phyloP scores from a whole-genome alignment of 306 rosid genomes.

The Castanea sativa region DNA sequence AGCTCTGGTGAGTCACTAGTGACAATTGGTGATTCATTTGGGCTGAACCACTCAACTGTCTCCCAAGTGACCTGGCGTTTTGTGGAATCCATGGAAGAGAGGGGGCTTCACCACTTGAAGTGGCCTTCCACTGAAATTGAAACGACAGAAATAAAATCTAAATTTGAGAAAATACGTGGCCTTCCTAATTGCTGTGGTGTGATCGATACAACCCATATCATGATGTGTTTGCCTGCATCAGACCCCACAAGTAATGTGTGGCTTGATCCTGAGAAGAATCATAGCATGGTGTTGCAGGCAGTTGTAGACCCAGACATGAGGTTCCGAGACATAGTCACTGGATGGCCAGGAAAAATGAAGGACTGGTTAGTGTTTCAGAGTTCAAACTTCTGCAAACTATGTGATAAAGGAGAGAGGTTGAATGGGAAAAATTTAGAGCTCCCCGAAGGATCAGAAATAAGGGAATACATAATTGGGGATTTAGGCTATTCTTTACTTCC shows the following conservation, averaged over 20 bases:
- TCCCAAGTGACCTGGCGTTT: slow-evolving; percentile 84
- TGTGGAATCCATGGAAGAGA: slow-evolving; percentile 84
- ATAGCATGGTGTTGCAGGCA: slow-evolving; percentile 92
- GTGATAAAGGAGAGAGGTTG: slow-evolving; percentile 63
- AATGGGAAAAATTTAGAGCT: slow-evolving; percentile 52
- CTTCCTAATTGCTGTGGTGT: slow-evolving; percentile 87
- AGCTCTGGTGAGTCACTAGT: slow-evolving; percentile 89
- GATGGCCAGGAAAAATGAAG: slow-evolving; percentile 84
- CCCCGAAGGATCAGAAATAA: slow-evolving; percentile 52
- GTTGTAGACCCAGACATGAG: slow-evolving; percentile 84
- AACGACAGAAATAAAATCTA: slow-evolving; percentile 58
- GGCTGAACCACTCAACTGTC: slow-evolving; percentile 82
- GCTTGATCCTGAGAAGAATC: slow-evolving; percentile 76
- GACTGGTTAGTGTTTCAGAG: slow-evolving; percentile 61
- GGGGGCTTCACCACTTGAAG: slow-evolving; percentile 66
- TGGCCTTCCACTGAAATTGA: slow-evolving; percentile 80
- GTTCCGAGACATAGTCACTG: slow-evolving; percentile 79
- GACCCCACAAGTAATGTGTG: slow-evolving; percentile 62
- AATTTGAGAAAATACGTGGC: slow-evolving; percentile 69
- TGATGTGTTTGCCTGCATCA: slow-evolving; percentile 66
- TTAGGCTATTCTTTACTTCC: slow-evolving; percentile 78
- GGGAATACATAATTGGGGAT: slow-evolving; percentile 83
- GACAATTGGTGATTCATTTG: slow-evolving; percentile 60
- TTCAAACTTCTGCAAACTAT: slow-evolving; percentile 62
- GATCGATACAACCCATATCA: slow-evolving; percentile 70